Conservation (phyloP, 2,329 filamentous ascomycete species). For the Ceratocystis diversiconidia region DNA sequence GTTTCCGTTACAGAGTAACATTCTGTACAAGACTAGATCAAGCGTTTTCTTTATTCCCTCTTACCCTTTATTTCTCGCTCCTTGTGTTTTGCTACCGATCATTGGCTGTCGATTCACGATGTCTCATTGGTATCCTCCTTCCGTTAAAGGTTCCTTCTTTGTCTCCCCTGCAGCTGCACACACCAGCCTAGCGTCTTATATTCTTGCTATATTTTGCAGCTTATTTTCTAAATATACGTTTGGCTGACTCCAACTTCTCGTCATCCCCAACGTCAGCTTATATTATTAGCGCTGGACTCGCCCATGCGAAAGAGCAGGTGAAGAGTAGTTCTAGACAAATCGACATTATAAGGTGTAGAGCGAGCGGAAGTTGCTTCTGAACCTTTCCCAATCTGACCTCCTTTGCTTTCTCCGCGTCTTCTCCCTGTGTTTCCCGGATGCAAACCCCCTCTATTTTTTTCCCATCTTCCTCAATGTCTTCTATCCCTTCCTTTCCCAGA, state of each 20-base stretch:
- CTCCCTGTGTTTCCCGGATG: neutral
- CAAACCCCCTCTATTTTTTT: neutral
- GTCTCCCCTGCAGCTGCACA: neutral
- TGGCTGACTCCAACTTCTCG: neutral
- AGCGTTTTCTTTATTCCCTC: neutral
- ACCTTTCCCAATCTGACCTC: neutral
- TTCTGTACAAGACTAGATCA: neutral
- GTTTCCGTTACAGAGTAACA: neutral
- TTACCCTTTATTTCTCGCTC: neutral
- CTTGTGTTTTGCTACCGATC: neutral
- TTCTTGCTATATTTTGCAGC: neutral
- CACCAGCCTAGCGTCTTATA: neutral
- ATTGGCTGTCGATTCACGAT: neutral
- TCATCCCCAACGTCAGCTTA: neutral
- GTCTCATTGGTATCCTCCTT: neutral
- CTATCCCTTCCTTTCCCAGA: neutral
- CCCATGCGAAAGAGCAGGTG: neutral
- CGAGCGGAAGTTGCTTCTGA: neutral
- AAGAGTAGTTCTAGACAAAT: too few species aligned
- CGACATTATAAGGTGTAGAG: too few species aligned
- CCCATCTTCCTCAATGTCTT: neutral
- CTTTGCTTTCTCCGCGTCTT: neutral
- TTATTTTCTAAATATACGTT: neutral
- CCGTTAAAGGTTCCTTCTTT: neutral
- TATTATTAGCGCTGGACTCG: neutral